Base-by-base conservation (phyloP, 2,329 filamentous ascomycete genomes). In the Macrophomina pseudophaseolina region DNA sequence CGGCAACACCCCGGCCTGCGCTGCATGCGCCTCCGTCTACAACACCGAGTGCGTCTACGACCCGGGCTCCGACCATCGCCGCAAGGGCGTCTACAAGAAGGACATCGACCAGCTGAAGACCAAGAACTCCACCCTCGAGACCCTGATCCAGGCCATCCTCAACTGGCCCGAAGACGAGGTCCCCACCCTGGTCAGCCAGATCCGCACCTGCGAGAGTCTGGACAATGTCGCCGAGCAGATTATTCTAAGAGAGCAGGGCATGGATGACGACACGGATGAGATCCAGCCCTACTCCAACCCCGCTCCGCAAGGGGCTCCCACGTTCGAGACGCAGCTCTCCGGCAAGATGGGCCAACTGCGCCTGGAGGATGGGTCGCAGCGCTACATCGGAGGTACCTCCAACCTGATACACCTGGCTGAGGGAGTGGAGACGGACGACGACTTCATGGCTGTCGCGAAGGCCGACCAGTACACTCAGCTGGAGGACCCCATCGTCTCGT, bases 1-100 rank as follows among this genome's bases (percentile, higher is more conserved):
- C 79, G 94, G 94, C 68, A 94, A 93, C 66, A 84, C 91, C 5
- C 94, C 94, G 5, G 94, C 92, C 72, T 98, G 95, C 76, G 94
- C 94, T 7, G 94, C 95, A n/a, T 99, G 95, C 80, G 89, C 92
- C 69, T 97, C 93, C 72, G 94, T 98, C 65, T 98, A 99, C 76
- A 87, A 88, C 68, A 95, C 92, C 58, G 88, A 91, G 80, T 97
- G 95, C 78, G 85, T 97, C 70, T 98, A 98, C 83, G 94, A 98
- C 75, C 94, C 94, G 3, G 96, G 94, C 75, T 97, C 94, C 67
- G 95, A 99, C 78, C 94, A 97, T 78, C 91, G 95, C 59, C 90
- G 95, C 60, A 98, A 98, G 78, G 95, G 95, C 68, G 95, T 98
- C 58, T 98, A 98, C 79, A 94, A 94, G 74, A 93, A 97, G 79